These are phyloP conservation scores for Perkinsus marinus DNA, from an alignment of 169 alveolate genomes.

Conservation along the genomic window DNA sequence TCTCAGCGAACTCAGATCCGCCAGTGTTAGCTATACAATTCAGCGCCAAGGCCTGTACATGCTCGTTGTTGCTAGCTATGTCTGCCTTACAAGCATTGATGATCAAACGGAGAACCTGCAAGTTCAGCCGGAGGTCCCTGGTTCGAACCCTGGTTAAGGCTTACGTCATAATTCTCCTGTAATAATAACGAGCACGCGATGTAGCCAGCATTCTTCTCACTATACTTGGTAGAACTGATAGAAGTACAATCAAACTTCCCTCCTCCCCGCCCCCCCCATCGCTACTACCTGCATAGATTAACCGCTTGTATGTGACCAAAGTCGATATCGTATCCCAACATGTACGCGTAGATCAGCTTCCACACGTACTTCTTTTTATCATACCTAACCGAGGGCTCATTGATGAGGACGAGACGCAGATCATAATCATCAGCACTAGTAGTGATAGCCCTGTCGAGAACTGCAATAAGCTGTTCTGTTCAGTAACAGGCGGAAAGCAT, in stretches of 20 bases:
- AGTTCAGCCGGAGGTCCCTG: background rate
- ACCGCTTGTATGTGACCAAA: slow-evolving; percentile 80
- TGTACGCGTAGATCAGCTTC: slow-evolving; percentile 81
- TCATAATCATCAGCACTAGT: background rate
- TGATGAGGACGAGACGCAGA: background rate
- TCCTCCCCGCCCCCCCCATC: too few relatives aligned
- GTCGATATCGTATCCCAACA: slow-evolving; percentile 87
- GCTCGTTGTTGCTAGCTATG: slow-evolving; percentile 26
- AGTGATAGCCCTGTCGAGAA: background rate
- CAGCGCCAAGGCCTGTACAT: slow-evolving; percentile 56
- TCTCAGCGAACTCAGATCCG: slow-evolving; percentile 45
- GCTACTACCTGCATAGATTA: slow-evolving; percentile 50
- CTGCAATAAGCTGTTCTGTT: too few relatives aligned
- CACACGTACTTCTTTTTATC: slow-evolving; percentile 81
- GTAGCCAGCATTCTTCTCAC: slow-evolving; percentile 87
- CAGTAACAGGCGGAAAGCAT: too few relatives aligned
- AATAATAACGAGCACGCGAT: slow-evolving; percentile 76
- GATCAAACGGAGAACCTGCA: background rate
- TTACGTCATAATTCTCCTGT: slow-evolving; percentile 51
- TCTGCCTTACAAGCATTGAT: background rate
- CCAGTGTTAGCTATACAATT: slow-evolving; percentile 50
- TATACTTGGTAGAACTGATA: slow-evolving; percentile 52
- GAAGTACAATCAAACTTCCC: background rate
- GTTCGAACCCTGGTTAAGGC: slow-evolving; percentile 25
- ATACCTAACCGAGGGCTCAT: slow-evolving; percentile 71